These are phyloP conservation scores for Physcomitrium patens DNA, from an alignment of 225 moss, liverwort and hornwort genomes.

Conservation along the genomic window DNA sequence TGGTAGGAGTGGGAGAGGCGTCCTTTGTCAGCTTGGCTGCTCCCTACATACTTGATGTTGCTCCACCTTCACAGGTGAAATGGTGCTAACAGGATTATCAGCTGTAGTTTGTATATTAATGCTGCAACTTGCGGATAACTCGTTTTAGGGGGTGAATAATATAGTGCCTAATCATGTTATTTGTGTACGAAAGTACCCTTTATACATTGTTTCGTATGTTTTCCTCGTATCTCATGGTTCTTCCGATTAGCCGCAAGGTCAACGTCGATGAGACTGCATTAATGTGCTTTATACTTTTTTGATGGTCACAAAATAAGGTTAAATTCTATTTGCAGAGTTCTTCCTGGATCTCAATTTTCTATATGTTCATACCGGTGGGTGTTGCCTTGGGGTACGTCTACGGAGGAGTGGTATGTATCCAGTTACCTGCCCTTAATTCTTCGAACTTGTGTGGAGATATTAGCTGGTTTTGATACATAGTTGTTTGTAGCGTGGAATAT, in stretches of 20 bases:
- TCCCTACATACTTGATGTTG: slow-evolving; percentile 94
- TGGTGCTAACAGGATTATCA: background rate
- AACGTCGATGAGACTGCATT: background rate
- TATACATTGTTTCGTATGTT: background rate
- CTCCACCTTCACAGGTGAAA: slow-evolving; percentile 63
- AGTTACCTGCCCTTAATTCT: slow-evolving; percentile 5
- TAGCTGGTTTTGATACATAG: background rate
- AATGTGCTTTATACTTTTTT: background rate
- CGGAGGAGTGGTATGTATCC: slow-evolving; percentile 68
- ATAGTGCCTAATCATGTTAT: background rate
- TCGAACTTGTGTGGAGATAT: background rate
- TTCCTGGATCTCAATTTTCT: slow-evolving; percentile 86
- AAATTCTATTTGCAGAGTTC: slow-evolving; percentile 53
- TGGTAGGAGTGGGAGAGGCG: slow-evolving; percentile 97
- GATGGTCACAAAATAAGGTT: slow-evolving; percentile 4
- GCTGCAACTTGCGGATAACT: slow-evolving; percentile 3
- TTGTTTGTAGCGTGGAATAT: background rate
- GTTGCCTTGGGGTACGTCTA: slow-evolving; percentile 88
- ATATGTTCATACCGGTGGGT: slow-evolving; percentile 90
- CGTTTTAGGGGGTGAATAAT: background rate
- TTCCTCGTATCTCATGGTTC: background rate
- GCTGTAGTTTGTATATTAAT: background rate
- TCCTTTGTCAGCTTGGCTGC: slow-evolving; percentile 93
- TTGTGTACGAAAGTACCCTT: background rate
- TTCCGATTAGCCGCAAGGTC: background rate